Base-by-base conservation (phyloP, 1,139 yeast genomes). In the Magnusiomyces sp. region DNA sequence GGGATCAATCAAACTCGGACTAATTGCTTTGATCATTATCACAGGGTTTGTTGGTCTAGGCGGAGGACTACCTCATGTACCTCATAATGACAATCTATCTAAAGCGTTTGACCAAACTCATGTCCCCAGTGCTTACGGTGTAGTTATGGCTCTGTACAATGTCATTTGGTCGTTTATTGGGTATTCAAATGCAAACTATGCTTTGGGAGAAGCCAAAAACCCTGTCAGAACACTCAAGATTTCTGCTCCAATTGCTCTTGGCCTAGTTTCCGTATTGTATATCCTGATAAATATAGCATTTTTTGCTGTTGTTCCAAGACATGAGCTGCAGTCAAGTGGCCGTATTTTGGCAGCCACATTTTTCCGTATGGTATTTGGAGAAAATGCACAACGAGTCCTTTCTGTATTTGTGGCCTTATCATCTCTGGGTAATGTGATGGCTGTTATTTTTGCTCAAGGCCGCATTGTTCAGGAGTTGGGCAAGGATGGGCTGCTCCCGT, bases 31-130 rank as follows among this genome's bases (percentile, higher is more conserved):
- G 61, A 85, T 85, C 56, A 72, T 83, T 32, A 74, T 84, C 43
- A 79, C 87, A 44, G 95, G 95, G 14, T 83, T 89, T 84, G 88
- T 83, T 31, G 94, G 90, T 1, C 72, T 85, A 47, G 87, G 82
- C 50, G 85, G 87, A 23, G 70, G 78, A 55, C 75, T 77, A 53
- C n/a, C n/a, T n/a, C 68, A 71, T 48, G 65, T 62, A 38, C 63
- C 66, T 13, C 32, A 16, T 19, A 82, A 81, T 38, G 78, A 79
- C 56, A 83, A 83, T 61, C 83, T 83, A 65, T 58, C 61, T 39
- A 64, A 83, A 61, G 79, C 88, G 2, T 84, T 84, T 60, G 67
- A 62, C 4, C 86, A 86, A 40, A 64, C 75, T 45, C n/a, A n/a
- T n/a, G 83, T 88, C n/a, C 83, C 88, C n/a, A 72, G 80, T 38